Conservation (phyloP, 2,329 filamentous ascomycete species). For the Aureobasidium pullulans region DNA sequence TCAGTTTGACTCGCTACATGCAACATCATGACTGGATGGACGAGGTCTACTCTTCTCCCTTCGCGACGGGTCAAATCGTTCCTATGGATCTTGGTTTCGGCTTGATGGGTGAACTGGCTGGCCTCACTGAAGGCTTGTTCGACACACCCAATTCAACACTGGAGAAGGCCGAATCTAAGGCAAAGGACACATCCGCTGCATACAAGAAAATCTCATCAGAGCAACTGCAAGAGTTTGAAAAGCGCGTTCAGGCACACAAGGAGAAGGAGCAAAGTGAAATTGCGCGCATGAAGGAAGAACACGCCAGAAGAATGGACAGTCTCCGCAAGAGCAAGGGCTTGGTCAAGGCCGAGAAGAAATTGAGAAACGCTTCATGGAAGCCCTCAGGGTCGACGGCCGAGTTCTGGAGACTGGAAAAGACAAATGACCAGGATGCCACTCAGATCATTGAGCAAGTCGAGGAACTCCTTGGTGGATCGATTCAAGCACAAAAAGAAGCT, state of each 20-base stretch:
- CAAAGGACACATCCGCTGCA: conserved; percentile 28
- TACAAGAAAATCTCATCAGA: conserved; percentile 56
- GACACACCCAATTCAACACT: conserved; percentile 45
- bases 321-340: conserved; percentile 63
- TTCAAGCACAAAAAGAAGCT: conserved; percentile 35
- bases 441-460: conserved; percentile 72
- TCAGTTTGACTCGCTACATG: conserved; percentile 78
- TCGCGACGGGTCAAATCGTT: conserved; percentile 74
- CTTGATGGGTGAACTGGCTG: conserved; percentile 65
- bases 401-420: conserved; percentile 53
- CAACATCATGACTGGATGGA: conserved; percentile 99
- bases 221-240: conserved; percentile 77
- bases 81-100: conserved; percentile 84
- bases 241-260: conserved; percentile 65
- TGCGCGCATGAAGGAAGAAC: conserved; percentile 71
- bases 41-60: conserved; percentile 86
- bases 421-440: conserved; percentile 53
- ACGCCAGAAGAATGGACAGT: conserved; percentile 69
- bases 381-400: conserved; percentile 50
- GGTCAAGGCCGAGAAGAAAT: conserved; percentile 65
- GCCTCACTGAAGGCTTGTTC: conserved; percentile 78
- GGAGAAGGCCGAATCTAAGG: conserved; percentile 16
- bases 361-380: conserved; percentile 58
- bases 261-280: conserved; percentile 72
- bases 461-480: conserved; percentile 56